Base-by-base conservation (phyloP, 1,284 basidiomycete genomes). In the Moesziomyces parantarcticus region DNA sequence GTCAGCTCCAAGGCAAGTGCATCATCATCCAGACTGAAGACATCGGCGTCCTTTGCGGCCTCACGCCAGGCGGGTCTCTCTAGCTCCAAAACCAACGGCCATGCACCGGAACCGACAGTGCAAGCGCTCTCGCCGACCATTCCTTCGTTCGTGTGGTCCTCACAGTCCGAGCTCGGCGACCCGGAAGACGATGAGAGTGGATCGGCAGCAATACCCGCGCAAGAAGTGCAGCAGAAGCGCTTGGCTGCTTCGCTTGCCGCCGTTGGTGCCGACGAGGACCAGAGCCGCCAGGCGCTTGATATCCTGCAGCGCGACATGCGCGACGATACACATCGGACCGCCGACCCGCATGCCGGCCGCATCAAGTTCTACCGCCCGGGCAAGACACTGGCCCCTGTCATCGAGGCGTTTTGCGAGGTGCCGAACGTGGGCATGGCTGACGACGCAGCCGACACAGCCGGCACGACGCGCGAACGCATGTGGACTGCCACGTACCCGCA, bases 111-210 rank as follows among this genome's bases (percentile, higher is more conserved):
- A 26, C 36, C 51, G 40, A 66, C 63, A 29, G 69, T 72, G 5
- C 54, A 40, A 16, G 69, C 55, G 5, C 36, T 72, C 39, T 72
- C 69, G n/a, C 69, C 69, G 2, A 59, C 62, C 20, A 66, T 72
- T 20, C 63, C 69, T 11, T 72, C 69, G 7, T 66, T 51, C 41
- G 9, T 72, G 18, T 72, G 69, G 69, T 72, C 69, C 14, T 66
- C 63, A 18, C 62, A 62, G 41, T 72, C 69, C 6, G 69, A 72
- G 16, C 54, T 48, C 1, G 52, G 11, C n/a, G 45, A 48, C 13
- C 34, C 58, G 18, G 62, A 71, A 6, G 58, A 59, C 22, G 57
- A 63, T 8, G 8, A 2, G 23, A 32, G 42, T 5, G 9, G 21
- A 5, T 44, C 16, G 5, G 13, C 23, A 9, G 8, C 10, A 8